Conservation (phyloP, 2,329 filamentous ascomycete species). For the Xylariaceae sp. region DNA sequence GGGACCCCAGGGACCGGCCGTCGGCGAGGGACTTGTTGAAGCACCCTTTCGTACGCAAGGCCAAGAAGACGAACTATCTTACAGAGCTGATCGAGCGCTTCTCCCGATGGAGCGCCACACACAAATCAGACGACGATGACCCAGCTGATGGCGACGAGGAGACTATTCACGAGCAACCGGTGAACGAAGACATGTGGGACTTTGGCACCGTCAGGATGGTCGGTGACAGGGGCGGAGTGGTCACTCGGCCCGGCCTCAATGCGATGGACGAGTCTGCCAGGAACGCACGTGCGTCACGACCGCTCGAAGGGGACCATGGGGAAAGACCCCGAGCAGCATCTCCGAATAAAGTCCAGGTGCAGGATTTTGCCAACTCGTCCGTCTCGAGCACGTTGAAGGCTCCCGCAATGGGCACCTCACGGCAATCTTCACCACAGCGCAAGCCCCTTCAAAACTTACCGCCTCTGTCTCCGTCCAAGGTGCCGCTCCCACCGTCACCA, state of each 20-base stretch:
- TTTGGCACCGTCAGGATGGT: constrained; percentile 89
- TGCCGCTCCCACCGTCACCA: constrained; percentile 54
- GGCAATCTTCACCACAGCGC: constrained; percentile 54
- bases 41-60: constrained; percentile 82
- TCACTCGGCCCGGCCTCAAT: constrained; percentile 51
- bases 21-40: constrained; percentile 80
- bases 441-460: constrained; percentile 38
- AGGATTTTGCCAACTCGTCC: constrained; percentile 35
- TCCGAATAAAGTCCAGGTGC: constrained; percentile 42
- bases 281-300: constrained; percentile 60
- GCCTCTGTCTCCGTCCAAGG: constrained; percentile 48
- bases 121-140: constrained; percentile 66
- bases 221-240: constrained; percentile 53
- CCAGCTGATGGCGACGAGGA: constrained; percentile 52
- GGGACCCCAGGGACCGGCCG: constrained; percentile 83
- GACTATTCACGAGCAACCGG: constrained; percentile 46
- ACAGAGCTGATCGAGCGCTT: constrained; percentile 92
- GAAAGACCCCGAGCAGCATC: constrained; percentile 44
- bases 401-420: constrained; percentile 38
- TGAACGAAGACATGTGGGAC: constrained; percentile 90
- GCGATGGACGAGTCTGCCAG: constrained; percentile 74
- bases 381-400: constrained; percentile 50
- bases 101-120: constrained; percentile 75
- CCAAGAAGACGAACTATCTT: constrained; percentile 92
- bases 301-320: constrained; percentile 47